Percentiles rank a stretch among this genome's conserved stretches.
phyloP scores from a whole-genome alignment of 106 monocot species.

The Alisma plantagoaquatica region DNA sequence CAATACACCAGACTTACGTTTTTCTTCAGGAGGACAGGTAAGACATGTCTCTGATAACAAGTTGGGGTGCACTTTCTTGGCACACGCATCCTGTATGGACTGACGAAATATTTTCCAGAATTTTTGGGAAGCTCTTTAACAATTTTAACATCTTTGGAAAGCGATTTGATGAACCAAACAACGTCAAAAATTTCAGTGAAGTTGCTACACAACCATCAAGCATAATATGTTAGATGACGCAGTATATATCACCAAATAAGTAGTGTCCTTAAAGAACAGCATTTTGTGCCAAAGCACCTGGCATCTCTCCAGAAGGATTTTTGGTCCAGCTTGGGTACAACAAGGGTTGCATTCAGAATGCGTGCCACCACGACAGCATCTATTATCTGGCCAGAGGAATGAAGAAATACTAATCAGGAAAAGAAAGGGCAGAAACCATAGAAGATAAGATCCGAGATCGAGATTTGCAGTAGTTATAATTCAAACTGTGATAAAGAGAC shows the following conservation, averaged over 20 bases:
- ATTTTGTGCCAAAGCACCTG: no score
- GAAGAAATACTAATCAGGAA: no score
- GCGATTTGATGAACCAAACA: constrained; percentile 71
- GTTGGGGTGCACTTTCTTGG: constrained; percentile 80
- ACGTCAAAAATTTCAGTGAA: constrained; percentile 88
- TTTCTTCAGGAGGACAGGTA: constrained; percentile 77
- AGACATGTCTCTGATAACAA: constrained; percentile 73
- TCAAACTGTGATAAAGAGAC: no score
- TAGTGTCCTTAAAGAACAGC: no score
- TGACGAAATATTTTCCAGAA: constrained; percentile 36
- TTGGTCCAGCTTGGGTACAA: constrained; percentile 61
- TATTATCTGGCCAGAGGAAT: no score
- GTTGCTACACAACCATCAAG: no score
- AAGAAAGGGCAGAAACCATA: no score
- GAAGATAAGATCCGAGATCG: no score
- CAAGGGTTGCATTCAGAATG: constrained; percentile 78
- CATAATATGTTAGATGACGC: no score
- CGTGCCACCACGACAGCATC: constrained; percentile 83
- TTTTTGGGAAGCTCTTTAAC: constrained; percentile 65
- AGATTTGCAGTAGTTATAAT: no score
- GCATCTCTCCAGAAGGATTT: constrained; percentile 84
- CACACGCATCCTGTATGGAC: constrained; percentile 76
- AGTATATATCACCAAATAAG: no score
- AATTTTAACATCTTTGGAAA: constrained; percentile 84
- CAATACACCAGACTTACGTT: no score